These are phyloP conservation scores for Aspergillus puulaauensis DNA, from an alignment of 2,329 filamentous ascomycete genomes.

Conservation along the genomic window DNA sequence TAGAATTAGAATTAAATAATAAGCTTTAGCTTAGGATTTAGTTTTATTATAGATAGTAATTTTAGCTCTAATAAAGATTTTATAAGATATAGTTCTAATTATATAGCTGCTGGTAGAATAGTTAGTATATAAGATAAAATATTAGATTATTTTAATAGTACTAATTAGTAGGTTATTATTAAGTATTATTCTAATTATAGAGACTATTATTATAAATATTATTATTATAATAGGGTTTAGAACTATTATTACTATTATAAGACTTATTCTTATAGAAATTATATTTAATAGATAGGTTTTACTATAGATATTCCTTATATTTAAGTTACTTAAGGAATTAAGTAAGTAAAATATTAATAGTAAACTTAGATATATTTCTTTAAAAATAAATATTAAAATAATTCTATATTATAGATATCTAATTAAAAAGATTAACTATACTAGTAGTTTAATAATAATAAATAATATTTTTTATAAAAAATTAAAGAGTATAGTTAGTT, in stretches of 20 bases:
- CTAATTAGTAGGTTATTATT: neutral
- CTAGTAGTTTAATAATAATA: neutral
- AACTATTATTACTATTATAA: too few species aligned
- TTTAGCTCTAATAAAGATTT: rapidly evolving
- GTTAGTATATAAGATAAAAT: neutral
- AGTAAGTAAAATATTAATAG: neutral
- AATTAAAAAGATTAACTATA: neutral
- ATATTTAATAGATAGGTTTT: neutral
- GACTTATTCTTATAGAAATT: too few species aligned
- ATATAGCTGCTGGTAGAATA: neutral
- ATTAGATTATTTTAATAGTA: neutral
- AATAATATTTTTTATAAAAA: neutral
- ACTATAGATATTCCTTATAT: neutral
- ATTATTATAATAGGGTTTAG: too few species aligned
- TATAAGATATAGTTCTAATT: rapidly evolving
- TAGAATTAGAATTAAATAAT: too few species aligned
- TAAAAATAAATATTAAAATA: neutral
- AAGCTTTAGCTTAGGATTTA: too few species aligned
- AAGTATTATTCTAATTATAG: neutral
- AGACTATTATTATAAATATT: too few species aligned
- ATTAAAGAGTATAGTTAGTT: neutral
- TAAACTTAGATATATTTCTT: neutral
- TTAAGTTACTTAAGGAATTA: too few species aligned
- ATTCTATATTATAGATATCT: neutral
- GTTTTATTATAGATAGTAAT: rapidly evolving